A percentile compares a stretch with the other conserved stretches of the same genome.
Conservation (phyloP, 345 rosid genomes). For the Arabis alpina region DNA sequence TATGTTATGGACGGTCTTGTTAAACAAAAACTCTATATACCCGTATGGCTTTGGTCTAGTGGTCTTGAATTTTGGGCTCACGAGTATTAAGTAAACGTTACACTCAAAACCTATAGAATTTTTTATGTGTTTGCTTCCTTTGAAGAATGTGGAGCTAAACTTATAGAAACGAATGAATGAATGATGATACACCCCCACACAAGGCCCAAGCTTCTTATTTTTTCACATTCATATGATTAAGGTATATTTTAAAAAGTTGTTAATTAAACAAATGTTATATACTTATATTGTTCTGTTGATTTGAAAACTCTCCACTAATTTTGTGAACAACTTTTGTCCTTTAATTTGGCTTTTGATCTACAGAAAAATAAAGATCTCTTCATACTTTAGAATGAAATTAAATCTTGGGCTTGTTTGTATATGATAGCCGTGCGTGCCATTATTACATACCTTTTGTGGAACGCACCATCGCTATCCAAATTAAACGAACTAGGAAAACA, state of each 20-base stretch:
- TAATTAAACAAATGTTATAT: neutral
- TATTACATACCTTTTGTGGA: conserved; percentile 29
- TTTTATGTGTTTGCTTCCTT: no score
- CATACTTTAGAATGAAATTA: conserved; percentile 7
- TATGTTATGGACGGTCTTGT: no score
- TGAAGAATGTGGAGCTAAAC: no score
- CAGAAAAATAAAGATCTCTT: conserved; percentile 15
- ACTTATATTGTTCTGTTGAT: conserved; percentile 1
- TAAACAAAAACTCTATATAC: no score
- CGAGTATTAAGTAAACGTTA: no score
- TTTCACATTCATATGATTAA: conserved; percentile 10
- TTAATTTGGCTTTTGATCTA: conserved; percentile 14
- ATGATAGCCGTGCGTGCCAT: conserved; percentile 29
- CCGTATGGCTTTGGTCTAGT: no score
- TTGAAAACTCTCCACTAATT: conserved; percentile 31
- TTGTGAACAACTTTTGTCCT: neutral
- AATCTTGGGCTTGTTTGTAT: conserved; percentile 32
- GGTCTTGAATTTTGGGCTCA: no score
- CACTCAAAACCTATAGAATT: no score
- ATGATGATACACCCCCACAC: neutral
- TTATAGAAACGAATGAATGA: neutral
- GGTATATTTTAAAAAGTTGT: neutral
- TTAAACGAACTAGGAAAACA: conserved; percentile 21
- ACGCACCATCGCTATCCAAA: conserved; percentile 34
- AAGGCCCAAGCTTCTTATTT: conserved; percentile 4